Conservation (phyloP, 2,329 filamentous ascomycete species). For the Botrytis hyacinthi region DNA sequence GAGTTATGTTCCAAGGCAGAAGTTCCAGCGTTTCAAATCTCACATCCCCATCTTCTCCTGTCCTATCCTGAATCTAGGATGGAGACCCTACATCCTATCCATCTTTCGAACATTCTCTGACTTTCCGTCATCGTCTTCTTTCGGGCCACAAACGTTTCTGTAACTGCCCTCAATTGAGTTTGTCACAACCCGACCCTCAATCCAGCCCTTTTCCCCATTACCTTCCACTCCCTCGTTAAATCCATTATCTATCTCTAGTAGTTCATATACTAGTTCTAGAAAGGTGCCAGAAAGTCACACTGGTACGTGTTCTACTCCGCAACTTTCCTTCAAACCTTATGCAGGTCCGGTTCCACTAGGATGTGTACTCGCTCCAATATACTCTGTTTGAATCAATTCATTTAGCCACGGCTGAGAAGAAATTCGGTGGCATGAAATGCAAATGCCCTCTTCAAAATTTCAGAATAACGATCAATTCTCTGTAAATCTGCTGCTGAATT, state of each 20-base stretch:
- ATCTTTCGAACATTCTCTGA: not conserved
- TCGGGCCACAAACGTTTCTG: not conserved
- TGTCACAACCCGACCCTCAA: not conserved
- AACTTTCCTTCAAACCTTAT: not conserved
- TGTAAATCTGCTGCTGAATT: not conserved
- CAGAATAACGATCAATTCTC: not conserved
- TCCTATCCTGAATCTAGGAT: not conserved
- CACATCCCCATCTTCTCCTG: not conserved
- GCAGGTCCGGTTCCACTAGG: not conserved
- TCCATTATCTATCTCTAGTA: not conserved
- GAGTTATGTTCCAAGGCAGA: not conserved
- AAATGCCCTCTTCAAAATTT: not conserved
- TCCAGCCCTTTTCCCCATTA: not conserved
- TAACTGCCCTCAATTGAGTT: not conserved
- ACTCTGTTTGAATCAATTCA: not conserved
- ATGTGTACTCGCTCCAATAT: not conserved
- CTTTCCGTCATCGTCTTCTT: not conserved
- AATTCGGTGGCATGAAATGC: not conserved
- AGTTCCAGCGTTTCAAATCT: not conserved
- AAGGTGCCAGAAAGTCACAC: not conserved
- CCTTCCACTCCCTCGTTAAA: not conserved
- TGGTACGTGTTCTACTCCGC: not conserved
- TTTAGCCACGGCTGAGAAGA: not conserved
- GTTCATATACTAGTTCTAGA: not conserved
- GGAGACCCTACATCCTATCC: not conserved